Conservation (phyloP, 1,139 yeast genomes). For the Saccharomyces pastorianus region DNA sequence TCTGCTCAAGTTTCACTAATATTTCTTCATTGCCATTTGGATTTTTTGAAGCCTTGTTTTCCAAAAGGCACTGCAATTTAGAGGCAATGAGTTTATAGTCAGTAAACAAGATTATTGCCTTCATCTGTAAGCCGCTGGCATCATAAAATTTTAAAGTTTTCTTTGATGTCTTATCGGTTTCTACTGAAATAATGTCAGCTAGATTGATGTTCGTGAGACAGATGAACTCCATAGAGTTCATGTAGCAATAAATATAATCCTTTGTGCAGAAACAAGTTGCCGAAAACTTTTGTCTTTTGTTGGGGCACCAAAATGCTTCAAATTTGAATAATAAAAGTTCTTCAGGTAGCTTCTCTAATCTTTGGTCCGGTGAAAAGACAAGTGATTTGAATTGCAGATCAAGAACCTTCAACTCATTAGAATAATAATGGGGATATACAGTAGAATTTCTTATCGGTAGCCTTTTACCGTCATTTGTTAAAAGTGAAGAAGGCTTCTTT, state of each 20-base stretch:
- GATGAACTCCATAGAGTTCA: slow-evolving; percentile 70
- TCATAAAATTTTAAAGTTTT: slow-evolving; percentile 55
- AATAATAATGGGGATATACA: slow-evolving; percentile 56
- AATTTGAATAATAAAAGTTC: slow-evolving; percentile 64
- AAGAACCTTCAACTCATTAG: slow-evolving; percentile 48
- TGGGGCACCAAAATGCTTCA: slow-evolving; percentile 65
- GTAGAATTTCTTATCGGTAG: slow-evolving; percentile 7
- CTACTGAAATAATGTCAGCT: slow-evolving; percentile 52
- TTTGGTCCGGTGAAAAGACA: slow-evolving; percentile 38
- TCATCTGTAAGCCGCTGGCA: slow-evolving; percentile 48
- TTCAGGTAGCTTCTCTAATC: slow-evolving; percentile 29
- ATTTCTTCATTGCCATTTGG: slow-evolving; percentile 33
- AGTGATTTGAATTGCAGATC: slow-evolving; percentile 78
- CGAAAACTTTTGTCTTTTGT: slow-evolving; percentile 62
- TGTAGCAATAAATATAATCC: slow-evolving; percentile 53
- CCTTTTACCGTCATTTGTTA: neutral
- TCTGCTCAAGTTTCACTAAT: slow-evolving; percentile 18
- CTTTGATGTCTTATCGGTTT: slow-evolving; percentile 35
- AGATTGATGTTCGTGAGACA: slow-evolving; percentile 49
- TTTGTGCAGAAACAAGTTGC: slow-evolving; percentile 65
- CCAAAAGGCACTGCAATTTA: slow-evolving; percentile 47
- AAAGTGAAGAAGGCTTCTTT: neutral
- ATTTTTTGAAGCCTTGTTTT: slow-evolving; percentile 41
- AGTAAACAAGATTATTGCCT: slow-evolving; percentile 54
- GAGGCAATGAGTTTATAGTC: slow-evolving; percentile 49